These are phyloP conservation scores for Apiotrichum mycotoxinovorans DNA, from an alignment of 1,284 basidiomycete species.

Conservation along the genomic window DNA sequence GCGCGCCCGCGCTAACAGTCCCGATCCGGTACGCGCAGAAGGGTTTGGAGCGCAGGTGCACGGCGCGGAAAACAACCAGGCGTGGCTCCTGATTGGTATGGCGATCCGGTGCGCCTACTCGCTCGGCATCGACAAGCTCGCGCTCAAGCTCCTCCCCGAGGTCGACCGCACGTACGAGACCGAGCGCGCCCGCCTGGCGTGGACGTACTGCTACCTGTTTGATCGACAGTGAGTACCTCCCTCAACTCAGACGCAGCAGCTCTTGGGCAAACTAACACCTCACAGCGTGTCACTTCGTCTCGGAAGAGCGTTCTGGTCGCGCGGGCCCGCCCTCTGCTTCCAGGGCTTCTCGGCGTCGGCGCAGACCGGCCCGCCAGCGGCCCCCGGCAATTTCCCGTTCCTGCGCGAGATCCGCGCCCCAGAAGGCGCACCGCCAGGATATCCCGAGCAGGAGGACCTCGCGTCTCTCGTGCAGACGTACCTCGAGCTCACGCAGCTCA, in stretches of 20 bases:
- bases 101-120: slow-evolving; percentile 46
- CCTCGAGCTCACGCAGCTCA: slow-evolving; percentile 49
- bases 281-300: slow-evolving; percentile 43
- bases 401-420: slow-evolving; percentile 30
- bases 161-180: slow-evolving; percentile 38
- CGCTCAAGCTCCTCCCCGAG: slow-evolving; percentile 34
- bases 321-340: slow-evolving; percentile 48
- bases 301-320: slow-evolving; percentile 50
- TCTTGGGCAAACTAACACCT: neutral
- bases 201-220: slow-evolving; percentile 51
- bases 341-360: slow-evolving; percentile 45
- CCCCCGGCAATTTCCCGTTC: slow-evolving; percentile 44
- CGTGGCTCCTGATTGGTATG: slow-evolving; percentile 48
- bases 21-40: slow-evolving; percentile 28
- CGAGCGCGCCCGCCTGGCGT: slow-evolving; percentile 45
- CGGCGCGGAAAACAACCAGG: slow-evolving; percentile 46
- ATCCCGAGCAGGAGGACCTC: slow-evolving; percentile 41
- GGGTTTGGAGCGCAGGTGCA: slow-evolving; percentile 40
- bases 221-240: slow-evolving; percentile 40
- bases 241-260: no score
- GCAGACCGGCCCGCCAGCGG: slow-evolving; percentile 47
- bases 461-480: slow-evolving; percentile 46
- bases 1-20: neutral
- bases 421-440: slow-evolving; percentile 7
- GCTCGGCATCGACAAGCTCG: slow-evolving; percentile 46